Percentiles rank a stretch among this genome's conserved stretches.
Conservation (phyloP, 2,329 filamentous ascomycete species). For the Fusarium proliferatum region DNA sequence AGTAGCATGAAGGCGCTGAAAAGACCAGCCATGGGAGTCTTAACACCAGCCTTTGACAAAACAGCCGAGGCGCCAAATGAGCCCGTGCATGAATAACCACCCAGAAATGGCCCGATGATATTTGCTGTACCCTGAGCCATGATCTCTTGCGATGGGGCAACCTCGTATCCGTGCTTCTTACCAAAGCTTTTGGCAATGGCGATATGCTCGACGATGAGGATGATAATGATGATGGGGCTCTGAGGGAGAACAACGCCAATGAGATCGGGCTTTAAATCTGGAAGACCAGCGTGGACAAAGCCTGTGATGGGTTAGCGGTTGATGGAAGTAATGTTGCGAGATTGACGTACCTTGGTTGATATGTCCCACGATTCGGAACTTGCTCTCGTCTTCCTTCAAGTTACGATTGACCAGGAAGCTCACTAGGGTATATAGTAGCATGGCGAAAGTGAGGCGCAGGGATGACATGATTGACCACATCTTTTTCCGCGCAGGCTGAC, state of each 20-base stretch:
- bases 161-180: slow-evolving; percentile 80
- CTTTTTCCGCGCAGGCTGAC: slow-evolving; percentile 69
- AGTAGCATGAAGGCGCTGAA: slow-evolving; percentile 82
- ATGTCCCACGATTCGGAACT: slow-evolving; percentile 71
- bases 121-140: slow-evolving; percentile 83
- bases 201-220: slow-evolving; percentile 84
- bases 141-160: slow-evolving; percentile 82
- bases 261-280: slow-evolving; percentile 61
- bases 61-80: slow-evolving; percentile 78
- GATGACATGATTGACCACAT: slow-evolving; percentile 80
- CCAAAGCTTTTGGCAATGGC: slow-evolving; percentile 87
- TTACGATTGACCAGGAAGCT: slow-evolving; percentile 74
- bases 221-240: slow-evolving; percentile 78
- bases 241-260: slow-evolving; percentile 68
- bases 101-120: slow-evolving; percentile 79
- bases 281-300: slow-evolving; percentile 57
- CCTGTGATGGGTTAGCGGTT: slow-evolving; percentile 19
- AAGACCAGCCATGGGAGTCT: slow-evolving; percentile 80
- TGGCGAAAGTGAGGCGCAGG: slow-evolving; percentile 78
- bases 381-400: slow-evolving; percentile 56
- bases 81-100: slow-evolving; percentile 60
- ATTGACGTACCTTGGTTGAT: slow-evolving; percentile 68
- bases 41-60: slow-evolving; percentile 84
- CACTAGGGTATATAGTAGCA: slow-evolving; percentile 79
- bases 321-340: rapidly evolving